phyloP scores from a whole-genome alignment of 2,329 filamentous ascomycete genomes.

The Westerdykella ornata region DNA sequence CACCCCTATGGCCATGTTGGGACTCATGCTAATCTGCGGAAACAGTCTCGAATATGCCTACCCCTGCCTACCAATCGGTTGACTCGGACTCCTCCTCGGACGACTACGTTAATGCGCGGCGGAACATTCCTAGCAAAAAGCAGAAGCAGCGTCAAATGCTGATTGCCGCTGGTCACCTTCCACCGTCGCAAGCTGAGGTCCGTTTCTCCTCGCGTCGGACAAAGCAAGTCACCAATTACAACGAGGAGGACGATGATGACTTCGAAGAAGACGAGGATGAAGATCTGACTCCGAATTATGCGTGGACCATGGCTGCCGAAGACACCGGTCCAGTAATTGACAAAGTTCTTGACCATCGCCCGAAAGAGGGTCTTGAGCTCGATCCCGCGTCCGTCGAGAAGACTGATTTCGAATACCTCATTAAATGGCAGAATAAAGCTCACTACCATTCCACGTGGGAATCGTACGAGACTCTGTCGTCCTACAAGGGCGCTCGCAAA shows the following conservation, averaged over 20 bases:
- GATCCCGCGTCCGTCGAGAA: conserved; percentile 41
- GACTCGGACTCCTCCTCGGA: conserved; percentile 57
- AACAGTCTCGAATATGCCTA: conserved; percentile 48
- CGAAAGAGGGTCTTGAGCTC: conserved; percentile 55
- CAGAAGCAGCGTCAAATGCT: conserved; percentile 65
- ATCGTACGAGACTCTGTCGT: conserved; percentile 63
- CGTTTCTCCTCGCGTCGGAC: conserved; percentile 86
- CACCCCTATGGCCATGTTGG: conserved; percentile 3
- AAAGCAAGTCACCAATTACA: conserved; percentile 64
- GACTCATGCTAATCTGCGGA: conserved; percentile 11
- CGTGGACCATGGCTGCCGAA: conserved; percentile 64
- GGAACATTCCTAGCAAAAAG: conserved; percentile 62
- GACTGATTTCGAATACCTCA: conserved; percentile 77
- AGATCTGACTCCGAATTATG: conserved; percentile 58
- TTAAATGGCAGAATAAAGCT: conserved; percentile 96
- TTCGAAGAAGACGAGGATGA: conserved; percentile 53
- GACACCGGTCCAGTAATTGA: conserved; percentile 84
- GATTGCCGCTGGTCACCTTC: conserved; percentile 53
- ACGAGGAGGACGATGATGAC: conserved; percentile 58
- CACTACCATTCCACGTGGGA: conserved; percentile 97
- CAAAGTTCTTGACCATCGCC: conserved; percentile 77
- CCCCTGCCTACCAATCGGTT: conserved; percentile 49
- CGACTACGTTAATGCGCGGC: conserved; percentile 71
- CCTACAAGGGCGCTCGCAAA: conserved; percentile 77
- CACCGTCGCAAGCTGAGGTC: conserved; percentile 67